These are phyloP conservation scores for Spathaspora gorwiae DNA, from an alignment of 805 yeast species.

Conservation along the genomic window DNA sequence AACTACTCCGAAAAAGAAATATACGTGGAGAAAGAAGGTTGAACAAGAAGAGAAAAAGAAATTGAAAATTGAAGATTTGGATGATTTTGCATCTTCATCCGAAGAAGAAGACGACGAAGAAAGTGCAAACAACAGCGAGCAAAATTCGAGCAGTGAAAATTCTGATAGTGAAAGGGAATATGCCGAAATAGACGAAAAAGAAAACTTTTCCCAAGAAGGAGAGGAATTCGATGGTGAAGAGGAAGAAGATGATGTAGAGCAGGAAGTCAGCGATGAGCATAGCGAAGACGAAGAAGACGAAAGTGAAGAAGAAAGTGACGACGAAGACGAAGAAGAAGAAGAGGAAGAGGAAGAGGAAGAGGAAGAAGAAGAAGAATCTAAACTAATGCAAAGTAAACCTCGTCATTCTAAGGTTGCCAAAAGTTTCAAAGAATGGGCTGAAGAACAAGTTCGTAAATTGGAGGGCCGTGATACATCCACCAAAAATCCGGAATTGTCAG, in stretches of 20 bases:
- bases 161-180: conserved; percentile 21
- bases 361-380: conserved; percentile 24
- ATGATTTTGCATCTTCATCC: conserved; percentile 48
- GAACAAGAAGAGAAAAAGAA: conserved; percentile 36
- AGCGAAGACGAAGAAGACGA: conserved; percentile 18
- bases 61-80: conserved; percentile 51
- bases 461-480: conserved; percentile 50
- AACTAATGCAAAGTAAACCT: conserved; percentile 36
- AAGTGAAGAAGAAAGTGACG: conserved; percentile 25
- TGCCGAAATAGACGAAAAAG: conserved; percentile 16
- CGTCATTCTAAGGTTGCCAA: conserved; percentile 40
- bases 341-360: conserved; percentile 30
- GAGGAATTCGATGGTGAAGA: conserved; percentile 11
- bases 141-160: conserved; percentile 13
- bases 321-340: conserved; percentile 23
- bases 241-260: conserved; percentile 7
- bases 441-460: conserved; percentile 56
- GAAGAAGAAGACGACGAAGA: conserved; percentile 22
- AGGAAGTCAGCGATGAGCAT: conserved; percentile 8
- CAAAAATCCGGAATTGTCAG: conserved; percentile 37
- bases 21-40: conserved; percentile 61
- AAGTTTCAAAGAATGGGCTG: conserved; percentile 88
- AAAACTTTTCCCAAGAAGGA: conserved; percentile 15
- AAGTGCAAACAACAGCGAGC: conserved; percentile 18
- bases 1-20: conserved; percentile 42